phyloP scores from a whole-genome alignment of 2,329 filamentous ascomycete genomes.

The Botryotinia narcissicola region DNA sequence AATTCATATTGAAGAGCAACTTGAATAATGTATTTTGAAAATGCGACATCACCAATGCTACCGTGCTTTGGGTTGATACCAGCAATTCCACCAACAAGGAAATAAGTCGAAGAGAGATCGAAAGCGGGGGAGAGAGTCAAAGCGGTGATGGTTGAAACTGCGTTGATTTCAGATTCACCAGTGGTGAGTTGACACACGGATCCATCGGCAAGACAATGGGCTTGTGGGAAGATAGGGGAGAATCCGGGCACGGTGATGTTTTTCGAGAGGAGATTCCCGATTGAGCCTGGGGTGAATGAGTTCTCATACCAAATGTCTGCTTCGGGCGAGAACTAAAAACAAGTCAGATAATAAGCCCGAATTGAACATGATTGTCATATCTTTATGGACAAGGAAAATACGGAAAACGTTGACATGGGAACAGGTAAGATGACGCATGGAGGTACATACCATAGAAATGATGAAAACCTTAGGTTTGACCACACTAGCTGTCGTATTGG shows the following conservation, averaged over 20 bases:
- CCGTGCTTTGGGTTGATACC: constrained; percentile 68
- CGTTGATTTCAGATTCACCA: constrained; percentile 72
- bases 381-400: neutral
- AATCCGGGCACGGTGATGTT: constrained; percentile 61
- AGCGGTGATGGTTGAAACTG: constrained; percentile 63
- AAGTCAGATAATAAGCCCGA: neutral
- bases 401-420: neutral
- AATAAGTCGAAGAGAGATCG: constrained; percentile 66
- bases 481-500: constrained; percentile 8
- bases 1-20: constrained; percentile 76
- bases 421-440: neutral
- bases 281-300: constrained; percentile 43
- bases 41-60: constrained; percentile 64
- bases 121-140: constrained; percentile 61
- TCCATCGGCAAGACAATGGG: constrained; percentile 60
- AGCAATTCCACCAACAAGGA: constrained; percentile 69
- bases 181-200: constrained; percentile 67
- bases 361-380: neutral
- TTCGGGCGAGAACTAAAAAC: constrained; percentile 57
- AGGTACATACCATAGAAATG: constrained; percentile 54
- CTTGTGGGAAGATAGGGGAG: constrained; percentile 62
- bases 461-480: constrained; percentile 57
- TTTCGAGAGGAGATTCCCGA: constrained; percentile 55
- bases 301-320: constrained; percentile 60
- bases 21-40: constrained; percentile 69